phyloP scores from a whole-genome alignment of 1,284 basidiomycete genomes.

The Ustilago cynodontis region DNA sequence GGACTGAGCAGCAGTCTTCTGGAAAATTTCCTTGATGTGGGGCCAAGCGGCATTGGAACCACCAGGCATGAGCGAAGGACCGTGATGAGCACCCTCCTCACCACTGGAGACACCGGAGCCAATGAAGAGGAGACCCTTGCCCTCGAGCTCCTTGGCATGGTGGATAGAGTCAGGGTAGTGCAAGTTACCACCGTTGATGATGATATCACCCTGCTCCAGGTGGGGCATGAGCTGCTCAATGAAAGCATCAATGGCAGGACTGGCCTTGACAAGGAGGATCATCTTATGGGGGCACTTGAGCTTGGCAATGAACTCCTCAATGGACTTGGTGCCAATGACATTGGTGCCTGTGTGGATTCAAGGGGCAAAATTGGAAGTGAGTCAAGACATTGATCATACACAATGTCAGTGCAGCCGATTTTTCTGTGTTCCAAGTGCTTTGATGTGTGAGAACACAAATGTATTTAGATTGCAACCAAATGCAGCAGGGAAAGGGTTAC shows the following conservation, averaged over 20 bases:
- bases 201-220: slow-evolving; percentile 83
- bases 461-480: too few species aligned
- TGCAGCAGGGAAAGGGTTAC: too few species aligned
- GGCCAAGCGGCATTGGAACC: slow-evolving; percentile 94
- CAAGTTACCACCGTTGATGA: slow-evolving; percentile 99
- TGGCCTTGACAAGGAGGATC: too few species aligned
- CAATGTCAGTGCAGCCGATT: background rate
- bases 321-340: slow-evolving; percentile 91
- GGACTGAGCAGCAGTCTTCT: too few species aligned
- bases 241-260: too few species aligned
- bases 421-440: too few species aligned
- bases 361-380: background rate
- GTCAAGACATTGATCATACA: background rate
- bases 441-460: too few species aligned
- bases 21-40: too few species aligned
- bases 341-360: slow-evolving; percentile 78
- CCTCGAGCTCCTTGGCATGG: slow-evolving; percentile 90
- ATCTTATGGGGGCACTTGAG: too few species aligned
- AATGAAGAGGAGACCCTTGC: slow-evolving; percentile 94
- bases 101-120: too few species aligned
- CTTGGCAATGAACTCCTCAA: too few species aligned
- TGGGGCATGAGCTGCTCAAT: slow-evolving; percentile 74
- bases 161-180: slow-evolving; percentile 99
- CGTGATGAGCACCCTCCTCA: slow-evolving; percentile 97
- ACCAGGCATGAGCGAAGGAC: slow-evolving; percentile 99